phyloP scores from a whole-genome alignment of 179 eudicot genomes.

The Sideroxylon spinosum region DNA sequence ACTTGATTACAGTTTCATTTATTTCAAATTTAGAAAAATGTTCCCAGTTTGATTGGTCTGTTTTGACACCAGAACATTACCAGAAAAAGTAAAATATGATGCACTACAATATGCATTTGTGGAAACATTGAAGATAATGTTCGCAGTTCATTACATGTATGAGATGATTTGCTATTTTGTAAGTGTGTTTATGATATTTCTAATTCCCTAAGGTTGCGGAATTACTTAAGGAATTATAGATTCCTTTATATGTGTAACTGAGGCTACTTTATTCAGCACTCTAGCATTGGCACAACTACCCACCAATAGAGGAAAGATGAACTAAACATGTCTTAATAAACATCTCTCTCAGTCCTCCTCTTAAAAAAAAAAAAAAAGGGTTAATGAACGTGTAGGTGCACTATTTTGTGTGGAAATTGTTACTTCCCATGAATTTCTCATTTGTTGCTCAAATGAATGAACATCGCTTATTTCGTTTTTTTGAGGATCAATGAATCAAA shows the following conservation, averaged over 20 bases:
- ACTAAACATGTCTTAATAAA: no score
- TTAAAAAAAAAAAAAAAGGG: no score
- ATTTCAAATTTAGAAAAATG: not conserved
- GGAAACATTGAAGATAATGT: not conserved
- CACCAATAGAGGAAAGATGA: not conserved
- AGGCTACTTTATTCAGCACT: not conserved
- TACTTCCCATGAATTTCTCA: no score
- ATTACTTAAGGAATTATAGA: not conserved
- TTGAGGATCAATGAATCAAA: no score
- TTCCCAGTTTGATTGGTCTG: not conserved
- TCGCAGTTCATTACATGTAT: not conserved
- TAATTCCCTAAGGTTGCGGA: not conserved
- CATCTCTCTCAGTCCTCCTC: no score
- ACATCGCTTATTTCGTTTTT: no score
- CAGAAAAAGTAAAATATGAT: not conserved
- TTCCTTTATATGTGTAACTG: not conserved
- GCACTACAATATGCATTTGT: not conserved
- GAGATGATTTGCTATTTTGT: not conserved
- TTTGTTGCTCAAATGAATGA: no score
- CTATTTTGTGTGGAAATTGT: no score
- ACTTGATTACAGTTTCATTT: not conserved
- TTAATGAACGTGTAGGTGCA: no score
- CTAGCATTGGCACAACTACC: not conserved
- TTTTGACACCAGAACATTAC: not conserved
- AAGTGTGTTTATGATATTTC: not conserved